Evolutionary conservation across 2,329 filamentous ascomycete genomes (phyloP), one percentile per base, ranked within the genome.

Genomic region (Sclerotinia subarctica): DNA sequence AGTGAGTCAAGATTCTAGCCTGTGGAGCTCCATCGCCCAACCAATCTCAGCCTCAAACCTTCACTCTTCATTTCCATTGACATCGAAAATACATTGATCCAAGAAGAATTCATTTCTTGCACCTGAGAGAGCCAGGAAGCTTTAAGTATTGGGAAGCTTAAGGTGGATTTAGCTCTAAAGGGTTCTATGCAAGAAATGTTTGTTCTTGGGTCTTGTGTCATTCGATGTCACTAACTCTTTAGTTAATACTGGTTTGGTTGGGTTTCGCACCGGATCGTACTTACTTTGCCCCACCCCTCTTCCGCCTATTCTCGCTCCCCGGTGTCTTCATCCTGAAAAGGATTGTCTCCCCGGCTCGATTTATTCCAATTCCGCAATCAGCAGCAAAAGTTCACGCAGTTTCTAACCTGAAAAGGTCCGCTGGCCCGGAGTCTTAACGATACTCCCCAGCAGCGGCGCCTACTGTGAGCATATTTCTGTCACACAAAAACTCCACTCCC

Each of bases 101-200:
- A 24, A n/a, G 58, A 51, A 38, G 4, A 13, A 24, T 49, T 24
- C 10, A 4, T 49, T 49, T 51, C 13, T 51, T 19, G 29, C n/a
- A 51, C 58, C 58, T 49, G 46, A 62, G 15, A 51, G 46, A 38
- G 47, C 58, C 8, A 62, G 44, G 58, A 47, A 49, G 29, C 58
- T 29, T 62, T 51, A 17, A 51, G 58, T 49, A 42, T n/a, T 51
- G 29, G 46, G 32, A 62, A 32, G 29, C 58, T 62, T 17, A 51
- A 49, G 58, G 58, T 62, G 58, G 58, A 38, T 38, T 46, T 24
- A 44, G 29, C 32, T 62, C 46, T 62, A 17, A 62, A n/a, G 58
- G 58, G 32, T 51, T 8, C 58, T 26, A 35, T 35, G 8, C 44
- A 49, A 35, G 44, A 38, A 38, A 35, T 35, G 15, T n/a, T 38